A percentile compares a stretch with the other conserved stretches of the same genome.
Evolutionary conservation across 2,329 filamentous ascomycete genomes (phyloP).

Genomic region (Pseudogymnoascus sp.): DNA sequence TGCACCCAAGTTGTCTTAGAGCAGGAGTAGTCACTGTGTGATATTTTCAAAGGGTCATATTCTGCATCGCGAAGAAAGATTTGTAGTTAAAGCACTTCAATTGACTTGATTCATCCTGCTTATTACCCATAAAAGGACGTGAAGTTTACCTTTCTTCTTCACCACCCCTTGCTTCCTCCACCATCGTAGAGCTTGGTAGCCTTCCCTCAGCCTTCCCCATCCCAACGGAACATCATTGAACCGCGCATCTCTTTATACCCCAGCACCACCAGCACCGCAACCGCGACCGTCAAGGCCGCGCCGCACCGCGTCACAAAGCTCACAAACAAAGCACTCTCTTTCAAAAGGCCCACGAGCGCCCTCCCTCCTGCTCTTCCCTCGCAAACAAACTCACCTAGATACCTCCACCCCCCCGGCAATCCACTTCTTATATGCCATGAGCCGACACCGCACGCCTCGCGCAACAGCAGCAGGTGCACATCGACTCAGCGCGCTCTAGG

Average conservation of each 20-base stretch:
- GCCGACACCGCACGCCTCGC: not conserved
- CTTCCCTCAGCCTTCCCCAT: not conserved
- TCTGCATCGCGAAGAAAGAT: not conserved
- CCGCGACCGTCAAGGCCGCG: not conserved
- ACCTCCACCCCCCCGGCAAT: not conserved
- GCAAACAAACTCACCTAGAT: not conserved
- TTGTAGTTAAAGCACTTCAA: not conserved
- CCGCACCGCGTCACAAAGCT: not conserved
- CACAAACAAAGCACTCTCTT: not conserved
- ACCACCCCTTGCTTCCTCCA: not conserved
- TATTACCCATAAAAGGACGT: not conserved
- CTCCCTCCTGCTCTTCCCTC: not conserved
- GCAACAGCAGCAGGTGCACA: not conserved
- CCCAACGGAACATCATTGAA: not conserved
- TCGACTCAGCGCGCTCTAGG: not conserved
- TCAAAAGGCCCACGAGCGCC: not conserved
- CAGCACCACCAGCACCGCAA: not conserved
- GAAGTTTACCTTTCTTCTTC: not conserved
- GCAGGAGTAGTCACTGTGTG: not conserved
- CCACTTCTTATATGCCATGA: not conserved
- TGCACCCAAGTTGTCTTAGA: not conserved
- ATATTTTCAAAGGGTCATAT: not conserved
- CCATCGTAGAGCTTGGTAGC: not conserved
- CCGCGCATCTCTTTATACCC: not conserved
- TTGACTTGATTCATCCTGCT: not conserved